Base-by-base conservation (phyloP, 2,329 filamentous ascomycete species). In the Fusarium udum region DNA sequence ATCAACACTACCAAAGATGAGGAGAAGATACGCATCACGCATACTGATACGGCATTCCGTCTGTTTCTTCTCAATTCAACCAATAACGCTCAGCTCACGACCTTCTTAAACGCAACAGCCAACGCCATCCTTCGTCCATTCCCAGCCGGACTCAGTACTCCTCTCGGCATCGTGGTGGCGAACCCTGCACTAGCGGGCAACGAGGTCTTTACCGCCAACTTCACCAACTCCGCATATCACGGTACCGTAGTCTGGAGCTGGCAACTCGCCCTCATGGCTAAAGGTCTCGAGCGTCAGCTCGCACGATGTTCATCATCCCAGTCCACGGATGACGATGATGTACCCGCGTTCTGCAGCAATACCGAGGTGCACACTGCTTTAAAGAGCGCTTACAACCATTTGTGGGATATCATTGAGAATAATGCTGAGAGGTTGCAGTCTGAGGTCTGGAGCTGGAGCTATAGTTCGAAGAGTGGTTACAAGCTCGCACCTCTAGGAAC, bases 221-320 rank as follows among this genome's bases (percentile, higher is more conserved):
- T 87, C 69, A 88, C 87, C 2, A 88, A 85, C n/a, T 82, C 83
- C 7, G 88, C 87, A 0, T 92, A 81, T 43, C 90, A 92, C 64
- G 90, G 89, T 0, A 90, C 90, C 0, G 90, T 92, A 0, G 83
- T 92, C 3, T 92, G 89, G 90, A 86, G 85, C 49, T 92, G 89
- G 89, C 90, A 89, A 61, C 81, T 92, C 8, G 86, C 89, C 1
- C 90, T 92, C 85, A 90, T 92, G 87, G 90, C 87, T 0, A 85
- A 85, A 15, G 90, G 90, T 0, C 79, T 92, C 0, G 86, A 90
- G 63, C 79, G 84, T 5, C 90, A 92, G 73, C 83, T 92, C 10
- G 84, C 77, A 2, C 83, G 89, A 4, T 92, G 89, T 26, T n/a
- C 37, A 18, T 37, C 31, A 1, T 49, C 58, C 2, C 15, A 53